Base-by-base conservation (phyloP, 768 basidiomycete genomes). In the Harrya chromipes region DNA sequence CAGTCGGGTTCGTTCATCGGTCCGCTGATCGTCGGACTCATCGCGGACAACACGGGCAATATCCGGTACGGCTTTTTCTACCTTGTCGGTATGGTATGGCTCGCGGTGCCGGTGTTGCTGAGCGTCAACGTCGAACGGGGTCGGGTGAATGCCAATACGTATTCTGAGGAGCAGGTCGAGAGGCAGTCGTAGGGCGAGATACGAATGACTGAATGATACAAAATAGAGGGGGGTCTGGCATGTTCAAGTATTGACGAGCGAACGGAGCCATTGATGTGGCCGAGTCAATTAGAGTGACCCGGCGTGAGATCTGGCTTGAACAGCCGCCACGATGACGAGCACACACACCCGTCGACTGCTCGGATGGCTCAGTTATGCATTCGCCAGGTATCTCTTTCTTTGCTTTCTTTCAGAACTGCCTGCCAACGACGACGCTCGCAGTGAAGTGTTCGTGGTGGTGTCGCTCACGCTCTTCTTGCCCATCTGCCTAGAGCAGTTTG, bases 21-120 rank as follows among this genome's bases (percentile, higher is more conserved):
- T 0, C 95, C 95, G 3, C 74, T 94, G 6, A 70, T 92, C 24
- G 94, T 97, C 1, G 93, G 91, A 0, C 56, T 94, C 31, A 88
- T 97, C 36, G 84, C 94, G 0, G 93, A 95, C 63, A 66, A 75
- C 38, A 97, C 92, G 0, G 93, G 90, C 3, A 94, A 95, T 67
- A 94, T 97, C 42, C 86, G 94, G 21, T 88, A 87, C 53, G 85
- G 85, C 2, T 97, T 97, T 69, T 84, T 90, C 63, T 94, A 97
- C 72, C 77, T 97, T 14, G 74, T 91, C 4, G 49, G 74, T 43
- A 89, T 95, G 86, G 73, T 97, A 13, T 85, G 86, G 80, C 56
- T 81, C 2, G 87, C 93, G 0, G 70, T 95, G 2, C 94, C 94
- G 0, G 69, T 95, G 0, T 74, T 99, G 8, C 58, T 70, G 52